phyloP scores from a whole-genome alignment of 2,329 filamentous ascomycete genomes.

The Calycina marina region DNA sequence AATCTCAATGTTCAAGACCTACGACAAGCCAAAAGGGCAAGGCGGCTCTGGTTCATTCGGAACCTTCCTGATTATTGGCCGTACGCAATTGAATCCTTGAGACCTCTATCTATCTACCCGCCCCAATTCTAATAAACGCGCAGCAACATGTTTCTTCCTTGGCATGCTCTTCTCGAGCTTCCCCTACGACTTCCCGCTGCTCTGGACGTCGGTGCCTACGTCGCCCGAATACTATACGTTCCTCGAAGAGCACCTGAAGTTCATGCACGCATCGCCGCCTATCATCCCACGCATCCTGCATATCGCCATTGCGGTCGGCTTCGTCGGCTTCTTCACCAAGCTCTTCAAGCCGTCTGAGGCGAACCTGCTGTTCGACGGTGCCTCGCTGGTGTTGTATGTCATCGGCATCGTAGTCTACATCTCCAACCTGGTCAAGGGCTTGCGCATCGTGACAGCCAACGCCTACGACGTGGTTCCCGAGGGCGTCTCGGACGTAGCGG shows the following conservation, averaged over 20 bases:
- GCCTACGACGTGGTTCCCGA: slow-evolving; percentile 30
- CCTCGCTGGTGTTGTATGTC: slow-evolving; percentile 57
- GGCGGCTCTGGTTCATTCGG: slow-evolving; percentile 58
- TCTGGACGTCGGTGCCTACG: slow-evolving; percentile 58
- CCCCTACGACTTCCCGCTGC: slow-evolving; percentile 72
- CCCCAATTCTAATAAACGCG: too few species aligned
- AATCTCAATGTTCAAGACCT: slow-evolving; percentile 21
- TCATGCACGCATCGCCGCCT: slow-evolving; percentile 81
- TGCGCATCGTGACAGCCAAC: slow-evolving; percentile 67
- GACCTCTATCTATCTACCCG: too few species aligned
- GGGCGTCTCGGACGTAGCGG: slow-evolving; percentile 43
- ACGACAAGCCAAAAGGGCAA: slow-evolving; percentile 21
- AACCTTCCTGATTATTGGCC: slow-evolving; percentile 91
- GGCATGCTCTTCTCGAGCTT: slow-evolving; percentile 70
- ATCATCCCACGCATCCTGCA: slow-evolving; percentile 88
- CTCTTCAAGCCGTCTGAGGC: slow-evolving; percentile 87
- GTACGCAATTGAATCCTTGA: slow-evolving; percentile 48
- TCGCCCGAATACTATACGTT: slow-evolving; percentile 61
- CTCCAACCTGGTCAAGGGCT: slow-evolving; percentile 90
- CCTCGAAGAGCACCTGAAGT: slow-evolving; percentile 78
- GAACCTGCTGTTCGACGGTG: slow-evolving; percentile 87
- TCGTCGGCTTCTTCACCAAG: slow-evolving; percentile 83
- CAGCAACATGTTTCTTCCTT: slow-evolving; percentile 91
- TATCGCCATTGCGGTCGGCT: slow-evolving; percentile 78
- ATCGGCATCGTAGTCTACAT: slow-evolving; percentile 88